Evolutionary conservation across 495 filamentous ascomycete species (phyloP).

Genomic region (Tuber brumale): DNA sequence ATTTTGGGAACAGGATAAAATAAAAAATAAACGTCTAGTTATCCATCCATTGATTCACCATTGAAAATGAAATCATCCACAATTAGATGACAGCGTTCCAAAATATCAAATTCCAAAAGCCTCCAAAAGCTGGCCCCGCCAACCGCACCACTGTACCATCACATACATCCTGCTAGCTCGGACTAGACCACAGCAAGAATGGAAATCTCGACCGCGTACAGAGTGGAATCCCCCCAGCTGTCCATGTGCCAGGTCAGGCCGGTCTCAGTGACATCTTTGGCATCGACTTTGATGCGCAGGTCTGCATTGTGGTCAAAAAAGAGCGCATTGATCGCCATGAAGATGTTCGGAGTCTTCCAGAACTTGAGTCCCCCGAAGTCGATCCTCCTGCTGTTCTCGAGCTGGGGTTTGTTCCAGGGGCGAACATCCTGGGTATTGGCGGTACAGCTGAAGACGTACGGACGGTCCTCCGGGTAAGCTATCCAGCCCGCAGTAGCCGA

Average conservation of each 20-base stretch:
- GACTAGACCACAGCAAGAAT: constrained; percentile 4
- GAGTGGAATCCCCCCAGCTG: neutral
- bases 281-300: constrained; percentile 2
- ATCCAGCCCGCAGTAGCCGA: constrained; percentile 17
- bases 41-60: no score
- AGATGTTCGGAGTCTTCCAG: neutral
- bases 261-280: neutral
- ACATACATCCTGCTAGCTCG: neutral
- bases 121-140: neutral
- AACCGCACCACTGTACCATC: neutral
- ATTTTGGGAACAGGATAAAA: no score
- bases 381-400: neutral
- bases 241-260: constrained; percentile 13
- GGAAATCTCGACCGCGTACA: neutral
- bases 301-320: neutral
- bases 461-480: constrained; percentile 17
- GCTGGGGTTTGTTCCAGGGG: neutral
- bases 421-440: constrained; percentile 24
- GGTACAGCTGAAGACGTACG: constrained; percentile 20
- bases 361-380: constrained; percentile 3
- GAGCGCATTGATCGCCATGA: constrained; percentile 8
- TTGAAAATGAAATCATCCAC: no score
- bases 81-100: neutral
- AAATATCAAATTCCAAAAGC: neutral
- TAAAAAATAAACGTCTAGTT: no score